Conservation (phyloP, 2,329 filamentous ascomycete genomes). For the Aspergillus sp. region DNA sequence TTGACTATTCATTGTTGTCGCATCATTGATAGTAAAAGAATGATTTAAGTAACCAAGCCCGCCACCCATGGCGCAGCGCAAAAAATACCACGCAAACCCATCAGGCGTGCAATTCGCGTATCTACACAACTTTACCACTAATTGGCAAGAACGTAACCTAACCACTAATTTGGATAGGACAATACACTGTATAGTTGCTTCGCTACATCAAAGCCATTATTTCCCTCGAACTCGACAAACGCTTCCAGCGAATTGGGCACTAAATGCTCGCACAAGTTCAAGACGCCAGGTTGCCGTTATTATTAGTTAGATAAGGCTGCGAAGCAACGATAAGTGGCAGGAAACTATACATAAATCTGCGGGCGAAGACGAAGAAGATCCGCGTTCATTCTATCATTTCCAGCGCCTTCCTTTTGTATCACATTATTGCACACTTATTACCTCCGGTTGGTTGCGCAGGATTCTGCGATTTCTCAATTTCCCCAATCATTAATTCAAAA, state of each 20-base stretch:
- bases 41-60: no score
- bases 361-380: background rate
- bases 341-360: background rate
- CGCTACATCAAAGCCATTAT: background rate
- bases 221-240: no score
- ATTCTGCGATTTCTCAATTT: slow-evolving; percentile 94
- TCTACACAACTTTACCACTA: background rate
- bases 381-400: background rate
- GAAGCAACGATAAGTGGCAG: background rate
- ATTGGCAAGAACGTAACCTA: background rate
- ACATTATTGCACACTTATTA: slow-evolving; percentile 88
- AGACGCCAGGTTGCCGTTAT: no score
- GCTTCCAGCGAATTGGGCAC: background rate
- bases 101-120: background rate
- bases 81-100: no score
- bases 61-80: no score
- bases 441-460: slow-evolving; percentile 80
- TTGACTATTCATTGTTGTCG: no score
- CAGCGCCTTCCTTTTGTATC: slow-evolving; percentile 34
- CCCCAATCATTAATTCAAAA: slow-evolving; percentile 90
- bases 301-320: background rate
- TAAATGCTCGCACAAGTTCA: background rate
- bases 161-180: background rate
- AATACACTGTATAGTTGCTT: background rate
- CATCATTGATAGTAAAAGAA: no score